phyloP scores from a whole-genome alignment of 345 rosid species.

The Pugionium dolabratum region DNA sequence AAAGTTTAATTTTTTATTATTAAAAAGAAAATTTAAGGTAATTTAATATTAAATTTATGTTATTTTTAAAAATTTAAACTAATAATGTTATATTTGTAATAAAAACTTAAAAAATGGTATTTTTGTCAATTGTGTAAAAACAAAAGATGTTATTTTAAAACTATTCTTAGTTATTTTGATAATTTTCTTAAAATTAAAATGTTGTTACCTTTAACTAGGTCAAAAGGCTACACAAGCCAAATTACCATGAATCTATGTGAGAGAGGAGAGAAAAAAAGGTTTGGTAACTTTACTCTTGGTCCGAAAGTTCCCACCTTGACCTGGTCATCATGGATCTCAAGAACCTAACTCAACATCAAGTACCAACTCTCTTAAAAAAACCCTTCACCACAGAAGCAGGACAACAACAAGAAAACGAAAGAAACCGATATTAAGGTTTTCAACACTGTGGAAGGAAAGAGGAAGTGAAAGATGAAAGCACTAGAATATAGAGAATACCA shows the following conservation, averaged over 20 bases:
- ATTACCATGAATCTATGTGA: conserved; percentile 3
- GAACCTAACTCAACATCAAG: conserved; percentile 6
- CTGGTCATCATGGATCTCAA: conserved; percentile 26
- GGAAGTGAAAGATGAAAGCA: conserved; percentile 9
- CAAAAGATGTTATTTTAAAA: too few species aligned
- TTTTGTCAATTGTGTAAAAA: too few species aligned
- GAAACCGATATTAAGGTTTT: conserved; percentile 7
- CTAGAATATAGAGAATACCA: too few species aligned
- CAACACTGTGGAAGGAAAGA: conserved; percentile 17
- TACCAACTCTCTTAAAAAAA: conserved; percentile 5
- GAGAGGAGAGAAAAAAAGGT: not conserved
- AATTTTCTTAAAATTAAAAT: not conserved
- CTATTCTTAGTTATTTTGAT: too few species aligned
- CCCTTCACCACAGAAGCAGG: conserved; percentile 10
- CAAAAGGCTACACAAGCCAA: conserved; percentile 1
- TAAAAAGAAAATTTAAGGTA: too few species aligned
- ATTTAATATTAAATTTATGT: too few species aligned
- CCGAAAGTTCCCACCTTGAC: conserved; percentile 7
- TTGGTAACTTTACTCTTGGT: not conserved
- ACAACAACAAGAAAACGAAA: not conserved
- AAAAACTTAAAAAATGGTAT: too few species aligned
- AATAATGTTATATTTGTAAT: too few species aligned
- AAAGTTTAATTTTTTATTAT: too few species aligned
- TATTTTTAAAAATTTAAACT: too few species aligned
- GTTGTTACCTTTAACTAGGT: conserved; percentile 13